phyloP scores from a whole-genome alignment of 148 eudicot genomes.

The Camellia sinensis region DNA sequence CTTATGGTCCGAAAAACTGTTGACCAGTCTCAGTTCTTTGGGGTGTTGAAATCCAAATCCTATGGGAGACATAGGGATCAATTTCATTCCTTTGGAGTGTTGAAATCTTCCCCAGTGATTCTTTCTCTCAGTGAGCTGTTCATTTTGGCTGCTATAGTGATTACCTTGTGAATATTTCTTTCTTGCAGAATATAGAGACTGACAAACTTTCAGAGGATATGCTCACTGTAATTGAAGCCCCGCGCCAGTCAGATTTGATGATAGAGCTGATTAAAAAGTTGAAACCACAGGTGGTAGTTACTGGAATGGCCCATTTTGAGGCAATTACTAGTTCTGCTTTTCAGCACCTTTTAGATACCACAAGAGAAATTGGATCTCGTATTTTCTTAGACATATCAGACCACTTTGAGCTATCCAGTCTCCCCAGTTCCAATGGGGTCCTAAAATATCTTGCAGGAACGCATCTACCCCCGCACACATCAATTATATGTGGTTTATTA shows the following conservation, averaged over 20 bases:
- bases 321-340: constrained; percentile 89
- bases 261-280: constrained; percentile 76
- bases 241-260: constrained; percentile 89
- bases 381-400: constrained; percentile 88
- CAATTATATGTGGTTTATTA: constrained; percentile 76
- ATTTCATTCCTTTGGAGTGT: too few species aligned
- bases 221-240: constrained; percentile 86
- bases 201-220: constrained; percentile 38
- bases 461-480: constrained; percentile 77
- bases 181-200: constrained; percentile 46
- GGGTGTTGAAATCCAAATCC: background rate
- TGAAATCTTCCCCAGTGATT: background rate
- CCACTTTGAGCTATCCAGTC: constrained; percentile 91
- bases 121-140: background rate
- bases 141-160: background rate
- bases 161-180: background rate
- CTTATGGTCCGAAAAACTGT: background rate
- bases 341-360: constrained; percentile 65
- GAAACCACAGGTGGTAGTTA: constrained; percentile 89
- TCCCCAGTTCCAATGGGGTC: constrained; percentile 86
- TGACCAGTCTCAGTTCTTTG: background rate
- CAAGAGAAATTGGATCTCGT: constrained; percentile 77
- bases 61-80: background rate
- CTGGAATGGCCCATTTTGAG: constrained; percentile 89
- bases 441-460: constrained; percentile 75